Base-by-base conservation (phyloP, 192 early-diverging fungal genomes). In the Backusella tuberculispora region DNA sequence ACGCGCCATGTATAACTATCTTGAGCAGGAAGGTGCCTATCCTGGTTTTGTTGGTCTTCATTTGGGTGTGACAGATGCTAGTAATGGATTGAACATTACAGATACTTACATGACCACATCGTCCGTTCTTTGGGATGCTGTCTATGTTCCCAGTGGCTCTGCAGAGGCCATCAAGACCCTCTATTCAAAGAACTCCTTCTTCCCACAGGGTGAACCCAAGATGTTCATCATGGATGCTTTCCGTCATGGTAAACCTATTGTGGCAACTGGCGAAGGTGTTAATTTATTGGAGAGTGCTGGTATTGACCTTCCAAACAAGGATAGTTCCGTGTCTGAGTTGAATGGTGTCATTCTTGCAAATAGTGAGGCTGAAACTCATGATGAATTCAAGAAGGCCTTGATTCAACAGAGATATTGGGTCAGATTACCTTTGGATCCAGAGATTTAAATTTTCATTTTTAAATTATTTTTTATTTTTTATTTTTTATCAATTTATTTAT, bases 51-150 rank as follows among this genome's bases (percentile, higher is more conserved):
- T 75, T 56, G 74, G 74, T 0, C 14, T 68, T 9, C 6, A 19
- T 12, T 53, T 75, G 14, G 74, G 74, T 34, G 66, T 50, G 2
- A 37, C 21, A 4, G 47, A 69, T 13, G 24, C 21, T 3, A 64
- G 63, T 0, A 37, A 26, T 24, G 66, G 48, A 1, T 56, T 75
- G 37, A 13, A 53, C 24, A 60, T 75, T 2, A 68, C 46, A 15
- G 42, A 75, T 15, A 75, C 74, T 14, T 75, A 68, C 12, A 53
- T 48, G 43, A 75, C 74, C 15, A 68, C 74, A 12, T 13, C 74
- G 15, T 77, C 76, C 6, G 71, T 73, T 21, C 63, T 77, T 17
- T 77, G 41, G 46, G 76, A 77, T 69, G 71, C 76, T 19, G 76
- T 72, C 6, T 77, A 77, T 53, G 65, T 77, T 13, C 76, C 76